Base-by-base conservation (phyloP, 345 rosid species). In the Brassica cretica region DNA sequence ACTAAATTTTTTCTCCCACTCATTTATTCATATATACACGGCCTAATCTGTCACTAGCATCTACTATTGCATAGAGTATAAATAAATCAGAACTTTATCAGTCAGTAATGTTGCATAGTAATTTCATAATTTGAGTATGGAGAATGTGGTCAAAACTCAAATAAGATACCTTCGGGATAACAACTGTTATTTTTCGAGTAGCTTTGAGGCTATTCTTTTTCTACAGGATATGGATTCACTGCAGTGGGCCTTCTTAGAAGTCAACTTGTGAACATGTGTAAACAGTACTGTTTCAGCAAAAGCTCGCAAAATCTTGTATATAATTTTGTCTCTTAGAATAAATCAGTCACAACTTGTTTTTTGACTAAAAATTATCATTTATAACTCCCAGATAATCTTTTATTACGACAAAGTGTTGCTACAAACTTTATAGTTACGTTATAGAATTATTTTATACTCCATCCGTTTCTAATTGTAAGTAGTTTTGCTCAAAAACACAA, bases 1-100 rank as follows among this genome's bases (percentile, higher is more conserved):
- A 14, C 56, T n/a, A 49, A 5, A 49, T 14, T 5, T 14, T 14
- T 49, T n/a, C 16, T 49, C 56, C 7, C 18, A 49, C 56, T 49
- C 3, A 7, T 27, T 27, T 35, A 27, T 15, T 61, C 24, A n/a
- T 63, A 12, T 27, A 27, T 27, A 5, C 35, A 60, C 9, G 5
- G 70, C 62, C 27, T 19, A 46, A 46, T 61, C 68, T 61, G 51
- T 60, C 59, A 41, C 51, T 18, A 58, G 16, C 67, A 44, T 29
- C 15, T 68, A 68, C 60, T 21, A 59, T 25, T 59, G 32, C 21
- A 12, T 58, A 2, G 32, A 8, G 5, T 58, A 67, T 8, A 58
- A 6, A 66, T 56, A 56, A 75, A 35, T 37, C 58, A 24, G 19
- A 75, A 12, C 56, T 49, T 25, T n/a, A 49, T 49, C 15, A 58